phyloP scores from a whole-genome alignment of 257 asterid genomes.

The Jaltomata sinuosa region DNA sequence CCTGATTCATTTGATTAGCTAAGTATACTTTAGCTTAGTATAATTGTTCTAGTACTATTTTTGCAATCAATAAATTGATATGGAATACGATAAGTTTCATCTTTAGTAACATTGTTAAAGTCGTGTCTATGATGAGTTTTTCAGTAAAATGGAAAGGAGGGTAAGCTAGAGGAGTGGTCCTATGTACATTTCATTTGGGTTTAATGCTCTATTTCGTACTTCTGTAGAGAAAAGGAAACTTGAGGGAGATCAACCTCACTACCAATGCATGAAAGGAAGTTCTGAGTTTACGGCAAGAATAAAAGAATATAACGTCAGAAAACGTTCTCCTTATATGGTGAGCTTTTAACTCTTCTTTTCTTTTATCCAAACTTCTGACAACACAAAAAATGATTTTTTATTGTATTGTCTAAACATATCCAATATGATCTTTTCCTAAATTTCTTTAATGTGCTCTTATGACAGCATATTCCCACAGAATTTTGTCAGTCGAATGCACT shows the following conservation, averaged over 20 bases:
- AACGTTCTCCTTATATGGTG: constrained; percentile 4
- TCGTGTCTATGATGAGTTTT: background rate
- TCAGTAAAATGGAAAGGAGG: background rate
- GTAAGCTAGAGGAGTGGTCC: background rate
- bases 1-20: background rate
- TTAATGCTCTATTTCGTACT: background rate
- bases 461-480: constrained; percentile 13
- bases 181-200: background rate
- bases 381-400: background rate
- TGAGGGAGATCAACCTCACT: background rate
- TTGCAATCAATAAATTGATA: background rate
- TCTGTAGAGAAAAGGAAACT: background rate
- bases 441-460: background rate
- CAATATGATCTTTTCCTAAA: background rate
- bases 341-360: background rate
- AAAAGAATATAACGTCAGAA: background rate
- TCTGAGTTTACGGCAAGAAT: background rate
- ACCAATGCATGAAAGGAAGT: background rate
- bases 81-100: background rate
- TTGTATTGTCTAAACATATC: background rate
- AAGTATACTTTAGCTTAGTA: background rate
- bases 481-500: constrained; percentile 6
- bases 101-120: background rate
- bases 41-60: background rate
- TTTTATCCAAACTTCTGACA: background rate